Base-by-base conservation (phyloP, 2,329 filamentous ascomycete species). In the Rugonectria rugulosa region DNA sequence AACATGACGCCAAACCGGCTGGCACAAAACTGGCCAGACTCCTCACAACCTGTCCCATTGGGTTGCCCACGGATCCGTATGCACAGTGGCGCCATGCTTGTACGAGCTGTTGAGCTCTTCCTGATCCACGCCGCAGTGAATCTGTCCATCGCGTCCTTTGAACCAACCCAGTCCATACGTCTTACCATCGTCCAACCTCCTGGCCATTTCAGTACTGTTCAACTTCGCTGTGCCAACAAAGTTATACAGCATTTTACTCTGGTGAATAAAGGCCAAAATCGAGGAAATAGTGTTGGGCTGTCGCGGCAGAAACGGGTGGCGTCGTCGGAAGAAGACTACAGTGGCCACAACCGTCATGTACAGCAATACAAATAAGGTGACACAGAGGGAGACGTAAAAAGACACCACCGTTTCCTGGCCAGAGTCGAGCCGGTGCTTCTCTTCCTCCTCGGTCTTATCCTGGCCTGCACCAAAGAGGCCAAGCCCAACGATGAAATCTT, bases 161-260 rank as follows among this genome's bases (percentile, higher is more conserved):
- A 92, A 92, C 89, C 89, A 92, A 1, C 90, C 90, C 27, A 93
- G 72, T 2, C 88, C 89, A 71, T 93, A 94, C 34, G 79, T 86
- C 75, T 82, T 81, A n/a, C 83, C 73, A 9, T 70, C 74, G 57
- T 84, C 83, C 29, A 93, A 77, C 69, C 80, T 79, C 52, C 73
- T 72, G 60, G 82, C 84, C 85, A 91, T 90, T 68, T 85, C 74
- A 12, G 77, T 74, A 48, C 82, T 85, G 62, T 79, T 82, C 45
- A 87, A 73, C 73, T 84, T 84, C 57, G 87, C 83, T 19, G 88
- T 91, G 36, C 84, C 86, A 12, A 91, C 87, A 71, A 93, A 93
- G 66, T 86, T 84, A 59, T 86, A 87, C 40, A 93, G 75, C 90
- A 93, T 92, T 73, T 89, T 90, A 71, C 84, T 88, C 74, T 92